These are phyloP conservation scores for Leccinum solheimii DNA, from an alignment of 1,284 basidiomycete genomes.

Conservation along the genomic window DNA sequence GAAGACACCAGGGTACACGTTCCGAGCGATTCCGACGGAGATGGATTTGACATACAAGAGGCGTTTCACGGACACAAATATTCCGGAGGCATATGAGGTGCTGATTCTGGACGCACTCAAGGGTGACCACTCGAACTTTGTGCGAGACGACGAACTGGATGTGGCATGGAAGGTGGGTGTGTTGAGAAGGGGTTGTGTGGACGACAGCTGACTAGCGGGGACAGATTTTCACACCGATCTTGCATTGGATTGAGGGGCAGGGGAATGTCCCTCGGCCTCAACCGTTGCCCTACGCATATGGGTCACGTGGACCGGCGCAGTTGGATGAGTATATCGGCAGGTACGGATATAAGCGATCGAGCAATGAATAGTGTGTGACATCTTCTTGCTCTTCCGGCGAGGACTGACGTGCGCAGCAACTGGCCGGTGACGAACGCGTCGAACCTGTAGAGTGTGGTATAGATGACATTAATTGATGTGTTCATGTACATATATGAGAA, in stretches of 20 bases:
- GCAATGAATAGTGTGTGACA: constrained; percentile 56
- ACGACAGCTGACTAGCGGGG: constrained; percentile 10
- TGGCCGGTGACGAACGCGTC: constrained; percentile 32
- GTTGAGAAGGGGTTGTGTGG: constrained; percentile 4
- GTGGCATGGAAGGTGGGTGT: constrained; percentile 86
- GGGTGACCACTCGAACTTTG: constrained; percentile 91
- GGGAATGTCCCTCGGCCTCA: constrained; percentile 32
- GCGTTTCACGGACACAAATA: constrained; percentile 84
- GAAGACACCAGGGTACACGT: constrained; percentile 88
- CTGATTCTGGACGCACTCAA: constrained; percentile 89
- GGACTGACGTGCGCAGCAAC: constrained; percentile 15
- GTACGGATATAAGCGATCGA: constrained; percentile 77
- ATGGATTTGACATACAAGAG: constrained; percentile 98
- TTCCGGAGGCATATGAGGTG: constrained; percentile 94
- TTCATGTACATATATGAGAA: neutral
- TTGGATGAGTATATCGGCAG: constrained; percentile 75
- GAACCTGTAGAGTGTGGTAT: constrained; percentile 15
- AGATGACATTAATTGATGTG: neutral
- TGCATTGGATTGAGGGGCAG: constrained; percentile 89
- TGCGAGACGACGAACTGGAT: constrained; percentile 92
- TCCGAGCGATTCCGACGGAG: constrained; percentile 88
- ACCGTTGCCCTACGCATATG: constrained; percentile 78
- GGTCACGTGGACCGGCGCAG: constrained; percentile 88
- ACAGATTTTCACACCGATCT: constrained; percentile 91
- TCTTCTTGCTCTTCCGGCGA: neutral